A percentile compares a stretch with the other conserved stretches of the same genome.
Conservation (phyloP, 202 grass and related monocot species). For the Sporobolus alterniflorus region DNA sequence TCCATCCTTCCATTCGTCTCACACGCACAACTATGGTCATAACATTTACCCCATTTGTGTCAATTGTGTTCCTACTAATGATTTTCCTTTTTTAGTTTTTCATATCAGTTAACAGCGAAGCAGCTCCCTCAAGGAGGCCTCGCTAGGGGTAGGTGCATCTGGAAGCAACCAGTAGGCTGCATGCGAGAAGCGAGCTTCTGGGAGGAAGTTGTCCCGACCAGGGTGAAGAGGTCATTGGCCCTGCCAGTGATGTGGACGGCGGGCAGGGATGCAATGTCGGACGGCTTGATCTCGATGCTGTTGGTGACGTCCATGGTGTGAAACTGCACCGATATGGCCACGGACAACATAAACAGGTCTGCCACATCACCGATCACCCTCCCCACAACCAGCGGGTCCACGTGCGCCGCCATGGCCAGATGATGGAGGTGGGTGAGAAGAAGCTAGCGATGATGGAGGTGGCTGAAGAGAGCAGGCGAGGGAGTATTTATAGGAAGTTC, state of each 20-base stretch:
- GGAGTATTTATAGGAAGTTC: slow-evolving; percentile 45
- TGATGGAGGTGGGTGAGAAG: not conserved
- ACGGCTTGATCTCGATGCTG: slow-evolving; percentile 70
- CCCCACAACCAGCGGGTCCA: slow-evolving; percentile 79
- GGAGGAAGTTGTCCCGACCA: slow-evolving; percentile 36
- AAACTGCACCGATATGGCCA: slow-evolving; percentile 55
- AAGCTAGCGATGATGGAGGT: not conserved
- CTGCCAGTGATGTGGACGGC: slow-evolving; percentile 52
- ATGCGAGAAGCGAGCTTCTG: too few species aligned
- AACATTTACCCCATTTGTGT: too few species aligned
- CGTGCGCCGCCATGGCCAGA: slow-evolving; percentile 58
- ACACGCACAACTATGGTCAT: too few species aligned
- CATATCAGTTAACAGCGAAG: slow-evolving; percentile 72
- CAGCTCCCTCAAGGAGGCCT: slow-evolving; percentile 76
- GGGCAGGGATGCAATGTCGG: slow-evolving; percentile 26
- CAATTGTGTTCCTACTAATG: too few species aligned
- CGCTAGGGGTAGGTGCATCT: slow-evolving; percentile 86
- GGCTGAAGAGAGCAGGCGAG: not conserved
- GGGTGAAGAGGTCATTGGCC: slow-evolving; percentile 57
- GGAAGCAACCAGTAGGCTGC: slow-evolving; percentile 19
- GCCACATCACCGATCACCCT: slow-evolving; percentile 85
- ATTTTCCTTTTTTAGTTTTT: too few species aligned
- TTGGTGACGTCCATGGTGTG: slow-evolving; percentile 69
- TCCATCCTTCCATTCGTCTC: too few species aligned
- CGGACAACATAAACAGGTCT: slow-evolving; percentile 70